These are phyloP conservation scores for Dryadomyces quercivorus DNA, from an alignment of 2,329 filamentous ascomycete species.

Conservation along the genomic window DNA sequence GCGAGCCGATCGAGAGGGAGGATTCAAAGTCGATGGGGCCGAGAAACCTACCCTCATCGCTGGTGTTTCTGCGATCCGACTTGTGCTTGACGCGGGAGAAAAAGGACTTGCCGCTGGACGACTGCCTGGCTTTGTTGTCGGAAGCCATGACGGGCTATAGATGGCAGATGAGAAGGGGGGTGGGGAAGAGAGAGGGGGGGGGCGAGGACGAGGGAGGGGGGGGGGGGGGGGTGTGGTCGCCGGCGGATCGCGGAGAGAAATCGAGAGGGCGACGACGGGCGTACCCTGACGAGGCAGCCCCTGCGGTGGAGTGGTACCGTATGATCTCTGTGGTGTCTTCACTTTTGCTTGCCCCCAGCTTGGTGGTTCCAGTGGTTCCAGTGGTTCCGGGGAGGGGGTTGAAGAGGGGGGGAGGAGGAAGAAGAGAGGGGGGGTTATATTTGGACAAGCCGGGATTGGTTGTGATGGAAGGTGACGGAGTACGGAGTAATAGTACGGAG, in stretches of 20 bases:
- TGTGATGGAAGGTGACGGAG: no score
- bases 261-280: background rate
- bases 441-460: no score
- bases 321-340: background rate
- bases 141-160: conserved; percentile 37
- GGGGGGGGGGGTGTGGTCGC: conserved; percentile 1
- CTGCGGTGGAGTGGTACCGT: background rate
- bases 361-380: no score
- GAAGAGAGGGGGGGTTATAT: no score
- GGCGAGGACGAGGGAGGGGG: background rate
- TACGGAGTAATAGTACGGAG: no score
- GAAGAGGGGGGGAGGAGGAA: no score
- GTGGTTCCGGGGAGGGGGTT: no score
- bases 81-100: conserved; percentile 84
- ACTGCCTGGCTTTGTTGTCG: conserved; percentile 71
- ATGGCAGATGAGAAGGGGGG: conserved; percentile 6
- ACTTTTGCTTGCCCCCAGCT: background rate
- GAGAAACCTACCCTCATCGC: conserved; percentile 44
- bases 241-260: background rate
- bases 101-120: conserved; percentile 56
- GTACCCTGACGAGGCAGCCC: background rate
- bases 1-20: conserved; percentile 49
- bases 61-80: conserved; percentile 49
- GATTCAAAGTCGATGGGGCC: conserved; percentile 47
- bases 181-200: conserved; percentile 1